phyloP scores from a whole-genome alignment of 129 eudicot genomes.

The Saussurea involucrata region DNA sequence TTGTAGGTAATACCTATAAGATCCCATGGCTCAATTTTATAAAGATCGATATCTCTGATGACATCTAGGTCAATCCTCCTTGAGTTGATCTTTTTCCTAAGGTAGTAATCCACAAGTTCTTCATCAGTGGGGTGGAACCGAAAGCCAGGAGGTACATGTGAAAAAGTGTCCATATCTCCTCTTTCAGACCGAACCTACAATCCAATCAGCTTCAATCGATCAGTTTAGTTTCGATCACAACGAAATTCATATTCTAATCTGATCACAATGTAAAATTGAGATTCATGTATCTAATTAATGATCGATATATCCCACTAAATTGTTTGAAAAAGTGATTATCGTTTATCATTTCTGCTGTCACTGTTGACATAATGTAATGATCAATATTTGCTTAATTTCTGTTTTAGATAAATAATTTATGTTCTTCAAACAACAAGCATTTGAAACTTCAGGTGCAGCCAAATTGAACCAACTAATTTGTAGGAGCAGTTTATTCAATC shows the following conservation, averaged over 20 bases:
- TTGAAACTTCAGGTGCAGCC: not conserved
- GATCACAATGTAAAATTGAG: not conserved
- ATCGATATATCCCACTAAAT: not conserved
- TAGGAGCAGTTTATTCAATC: not conserved
- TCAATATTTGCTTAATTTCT: not conserved
- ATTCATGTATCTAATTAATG: not conserved
- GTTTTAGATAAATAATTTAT: not conserved
- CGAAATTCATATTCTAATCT: not conserved
- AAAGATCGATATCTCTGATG: conserved; percentile 85
- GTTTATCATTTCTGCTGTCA: not conserved
- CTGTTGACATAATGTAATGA: not conserved
- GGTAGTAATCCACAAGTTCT: conserved; percentile 92
- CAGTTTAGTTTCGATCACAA: conserved; percentile 4
- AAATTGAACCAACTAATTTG: not conserved
- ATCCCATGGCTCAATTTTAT: conserved; percentile 98
- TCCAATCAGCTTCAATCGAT: not conserved
- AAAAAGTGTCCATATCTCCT: conserved; percentile 52
- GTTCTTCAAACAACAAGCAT: not conserved
- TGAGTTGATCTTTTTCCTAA: conserved; percentile 61
- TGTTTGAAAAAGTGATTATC: not conserved
- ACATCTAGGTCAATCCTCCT: conserved; percentile 77
- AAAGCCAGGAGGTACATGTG: conserved; percentile 91
- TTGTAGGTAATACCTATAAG: conserved; percentile 53
- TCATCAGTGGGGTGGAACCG: conserved; percentile 96
- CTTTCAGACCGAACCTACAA: conserved; percentile 25